A percentile compares a stretch with the other conserved stretches of the same genome.
phyloP scores from a whole-genome alignment of 2,329 filamentous ascomycete species.

The Furcasterigmium furcatum region DNA sequence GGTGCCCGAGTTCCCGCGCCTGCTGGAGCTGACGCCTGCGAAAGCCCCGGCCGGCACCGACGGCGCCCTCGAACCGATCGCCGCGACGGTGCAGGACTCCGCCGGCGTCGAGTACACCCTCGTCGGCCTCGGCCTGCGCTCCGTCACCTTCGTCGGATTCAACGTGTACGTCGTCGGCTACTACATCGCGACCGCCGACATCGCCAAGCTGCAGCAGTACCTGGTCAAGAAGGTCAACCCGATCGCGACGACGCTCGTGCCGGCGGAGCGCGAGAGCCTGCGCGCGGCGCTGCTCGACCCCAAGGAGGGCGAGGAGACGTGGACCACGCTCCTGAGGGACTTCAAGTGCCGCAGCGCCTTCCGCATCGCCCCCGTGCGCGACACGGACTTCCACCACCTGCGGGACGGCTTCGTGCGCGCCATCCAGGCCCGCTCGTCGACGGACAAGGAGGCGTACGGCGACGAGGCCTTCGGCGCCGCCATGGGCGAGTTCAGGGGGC shows the following conservation, averaged over 20 bases:
- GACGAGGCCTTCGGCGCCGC: conserved; percentile 75
- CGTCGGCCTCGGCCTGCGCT: conserved; percentile 81
- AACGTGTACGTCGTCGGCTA: conserved; percentile 94
- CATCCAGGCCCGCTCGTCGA: conserved; percentile 69
- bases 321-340: conserved; percentile 66
- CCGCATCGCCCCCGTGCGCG: conserved; percentile 83
- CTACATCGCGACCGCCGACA: conserved; percentile 82
- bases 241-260: conserved; percentile 77
- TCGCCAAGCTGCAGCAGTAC: conserved; percentile 74
- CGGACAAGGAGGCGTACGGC: conserved; percentile 49
- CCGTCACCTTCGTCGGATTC: conserved; percentile 84
- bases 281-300: conserved; percentile 68
- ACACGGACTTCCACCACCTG: conserved; percentile 91
- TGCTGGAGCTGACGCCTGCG: conserved; percentile 57
- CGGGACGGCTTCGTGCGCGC: conserved; percentile 88
- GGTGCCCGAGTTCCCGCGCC: conserved; percentile 76
- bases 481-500: conserved; percentile 71
- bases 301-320: conserved; percentile 65
- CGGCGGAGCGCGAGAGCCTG: conserved; percentile 75
- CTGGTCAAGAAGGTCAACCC: conserved; percentile 75
- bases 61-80: conserved; percentile 21
- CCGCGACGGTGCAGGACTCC: conserved; percentile 32
- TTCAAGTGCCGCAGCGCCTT: conserved; percentile 72
- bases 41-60: conserved; percentile 13
- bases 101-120: conserved; percentile 74